A percentile compares a stretch with the other conserved stretches of the same genome.
Evolutionary conservation across 148 eudicot genomes (phyloP).

Genomic region (Amaranthus hypochondriacus): DNA sequence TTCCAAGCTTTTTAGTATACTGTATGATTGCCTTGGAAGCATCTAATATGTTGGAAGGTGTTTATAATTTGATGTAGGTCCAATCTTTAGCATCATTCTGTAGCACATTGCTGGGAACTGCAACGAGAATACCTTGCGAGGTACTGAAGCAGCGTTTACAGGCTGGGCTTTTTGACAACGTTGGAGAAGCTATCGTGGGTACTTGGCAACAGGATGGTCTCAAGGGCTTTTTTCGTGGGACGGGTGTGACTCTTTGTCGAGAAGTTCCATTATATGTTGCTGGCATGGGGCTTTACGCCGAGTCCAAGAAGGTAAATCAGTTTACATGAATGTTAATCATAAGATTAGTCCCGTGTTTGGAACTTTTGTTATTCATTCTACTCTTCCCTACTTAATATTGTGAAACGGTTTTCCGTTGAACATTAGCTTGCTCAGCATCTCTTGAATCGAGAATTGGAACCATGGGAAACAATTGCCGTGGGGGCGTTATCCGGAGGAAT

Average conservation of each 20-base stretch:
- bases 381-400: too few relatives aligned
- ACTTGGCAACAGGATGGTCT: constrained; percentile 90
- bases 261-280: constrained; percentile 96
- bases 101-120: constrained; percentile 94
- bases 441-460: constrained; percentile 73
- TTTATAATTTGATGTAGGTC: constrained; percentile 39
- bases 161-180: constrained; percentile 87
- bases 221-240: constrained; percentile 89
- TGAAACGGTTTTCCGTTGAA: too few relatives aligned
- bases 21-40: neutral
- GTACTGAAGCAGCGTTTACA: constrained; percentile 93
- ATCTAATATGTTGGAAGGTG: neutral
- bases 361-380: too few relatives aligned
- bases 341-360: neutral
- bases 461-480: constrained; percentile 90
- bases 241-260: constrained; percentile 87
- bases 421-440: constrained; percentile 64
- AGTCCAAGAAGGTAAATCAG: constrained; percentile 73
- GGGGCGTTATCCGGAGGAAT: constrained; percentile 95
- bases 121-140: constrained; percentile 90
- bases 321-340: neutral
- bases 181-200: constrained; percentile 73
- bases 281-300: constrained; percentile 93
- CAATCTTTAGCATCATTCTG: constrained; percentile 89
- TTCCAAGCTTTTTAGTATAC: too few relatives aligned